phyloP scores from a whole-genome alignment of 495 filamentous ascomycete genomes.

The Aspergillus funiculosus region DNA sequence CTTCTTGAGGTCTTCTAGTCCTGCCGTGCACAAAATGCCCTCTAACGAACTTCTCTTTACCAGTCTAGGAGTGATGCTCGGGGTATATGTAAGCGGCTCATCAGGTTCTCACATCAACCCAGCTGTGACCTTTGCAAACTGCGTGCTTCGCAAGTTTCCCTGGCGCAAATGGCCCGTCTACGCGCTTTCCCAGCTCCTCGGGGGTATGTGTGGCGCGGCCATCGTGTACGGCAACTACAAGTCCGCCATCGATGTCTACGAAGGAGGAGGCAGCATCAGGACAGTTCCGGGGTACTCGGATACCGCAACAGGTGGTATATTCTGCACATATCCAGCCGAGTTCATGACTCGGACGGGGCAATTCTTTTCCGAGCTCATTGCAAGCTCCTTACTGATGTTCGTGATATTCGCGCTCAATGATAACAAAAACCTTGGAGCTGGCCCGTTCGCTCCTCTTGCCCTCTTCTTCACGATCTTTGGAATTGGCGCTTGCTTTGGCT shows the following conservation, averaged over 20 bases:
- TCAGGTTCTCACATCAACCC: slow-evolving; percentile 61
- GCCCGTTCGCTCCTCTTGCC: slow-evolving; percentile 46
- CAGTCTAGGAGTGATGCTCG: slow-evolving; percentile 57
- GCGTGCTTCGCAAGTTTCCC: slow-evolving; percentile 55
- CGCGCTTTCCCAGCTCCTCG: slow-evolving; percentile 47
- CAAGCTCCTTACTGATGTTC: slow-evolving; percentile 57
- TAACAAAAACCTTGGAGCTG: slow-evolving; percentile 46
- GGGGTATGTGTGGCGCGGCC: slow-evolving; percentile 48
- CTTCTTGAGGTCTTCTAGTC: not conserved
- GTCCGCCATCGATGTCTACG: slow-evolving; percentile 48
- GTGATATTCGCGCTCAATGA: slow-evolving; percentile 63
- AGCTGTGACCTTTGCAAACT: slow-evolving; percentile 58
- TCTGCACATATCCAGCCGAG: slow-evolving; percentile 58
- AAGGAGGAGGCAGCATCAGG: slow-evolving; percentile 48
- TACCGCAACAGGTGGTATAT: slow-evolving; percentile 58
- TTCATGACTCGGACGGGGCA: slow-evolving; percentile 55
- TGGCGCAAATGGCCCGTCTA: slow-evolving; percentile 57
- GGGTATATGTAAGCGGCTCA: slow-evolving; percentile 55
- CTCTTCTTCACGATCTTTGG: slow-evolving; percentile 63
- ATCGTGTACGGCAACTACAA: slow-evolving; percentile 56
- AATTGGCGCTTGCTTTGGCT: slow-evolving; percentile 62
- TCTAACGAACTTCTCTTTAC: slow-evolving; percentile 5
- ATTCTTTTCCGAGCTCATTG: slow-evolving; percentile 63
- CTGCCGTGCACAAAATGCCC: not conserved
- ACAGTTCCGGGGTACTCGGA: slow-evolving; percentile 51